These are phyloP conservation scores for Spergularia bocconei DNA, from an alignment of 148 eudicot species.

Conservation along the genomic window DNA sequence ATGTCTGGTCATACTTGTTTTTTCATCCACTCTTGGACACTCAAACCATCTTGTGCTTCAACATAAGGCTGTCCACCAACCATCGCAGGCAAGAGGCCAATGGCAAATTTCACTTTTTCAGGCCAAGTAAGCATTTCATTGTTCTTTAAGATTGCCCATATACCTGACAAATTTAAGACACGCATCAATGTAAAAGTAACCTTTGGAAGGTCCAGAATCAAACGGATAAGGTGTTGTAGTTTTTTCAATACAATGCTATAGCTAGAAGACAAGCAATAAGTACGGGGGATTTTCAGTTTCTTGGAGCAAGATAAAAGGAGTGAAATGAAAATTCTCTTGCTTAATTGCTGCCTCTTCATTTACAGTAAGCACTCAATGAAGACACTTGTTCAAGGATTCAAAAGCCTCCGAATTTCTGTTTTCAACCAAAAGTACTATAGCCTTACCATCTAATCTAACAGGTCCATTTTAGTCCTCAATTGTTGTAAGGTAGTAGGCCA, in stretches of 20 bases:
- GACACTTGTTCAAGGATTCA: too few species aligned
- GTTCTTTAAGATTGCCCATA: conserved; percentile 92
- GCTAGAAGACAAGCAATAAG: not conserved
- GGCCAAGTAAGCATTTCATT: conserved; percentile 99
- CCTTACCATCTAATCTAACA: too few species aligned
- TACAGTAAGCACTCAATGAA: too few species aligned
- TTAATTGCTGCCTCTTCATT: too few species aligned
- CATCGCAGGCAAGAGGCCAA: conserved; percentile 97
- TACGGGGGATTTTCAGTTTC: too few species aligned
- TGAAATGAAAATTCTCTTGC: too few species aligned
- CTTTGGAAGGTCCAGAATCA: not conserved
- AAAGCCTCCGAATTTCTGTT: too few species aligned
- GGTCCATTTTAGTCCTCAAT: too few species aligned
- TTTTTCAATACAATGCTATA: not conserved
- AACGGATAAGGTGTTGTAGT: not conserved
- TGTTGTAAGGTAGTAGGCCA: too few species aligned
- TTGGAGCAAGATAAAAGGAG: too few species aligned
- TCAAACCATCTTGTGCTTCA: conserved; percentile 94
- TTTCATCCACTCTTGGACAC: conserved; percentile 96
- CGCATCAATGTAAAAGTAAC: conserved; percentile 4
- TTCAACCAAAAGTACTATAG: too few species aligned
- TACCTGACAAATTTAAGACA: conserved; percentile 45
- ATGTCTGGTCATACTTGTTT: conserved; percentile 62
- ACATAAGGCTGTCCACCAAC: conserved; percentile 92
- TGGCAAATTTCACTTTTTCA: conserved; percentile 93